Evolutionary conservation across 257 asterid species (phyloP), one percentile per base, ranked within the genome.

Genomic region (Nicotiana attenuata): DNA sequence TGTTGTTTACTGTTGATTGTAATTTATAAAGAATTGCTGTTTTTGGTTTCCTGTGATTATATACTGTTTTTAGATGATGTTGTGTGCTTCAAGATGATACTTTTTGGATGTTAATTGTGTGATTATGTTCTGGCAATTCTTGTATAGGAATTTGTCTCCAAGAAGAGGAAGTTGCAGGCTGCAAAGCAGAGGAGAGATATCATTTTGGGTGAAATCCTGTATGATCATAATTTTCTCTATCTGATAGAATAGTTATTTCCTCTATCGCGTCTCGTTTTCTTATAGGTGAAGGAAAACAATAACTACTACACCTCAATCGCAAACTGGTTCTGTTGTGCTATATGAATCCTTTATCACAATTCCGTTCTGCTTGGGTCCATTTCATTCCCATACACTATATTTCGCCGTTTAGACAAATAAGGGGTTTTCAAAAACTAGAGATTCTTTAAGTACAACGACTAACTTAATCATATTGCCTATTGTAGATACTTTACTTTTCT

Each of bases 131-230:
- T 73, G 38, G 24, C 7, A 14, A 73, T 47, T 14, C 47, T 38
- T 73, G 41, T 73, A 14, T 81, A 91, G 93, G 93, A 86, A 81
- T 80, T 16, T 79, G 94, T 91, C 76, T 86, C 90, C 16, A 90
- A 77, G 84, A 91, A 91, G 88, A 88, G 82, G 85, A 90, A 91
- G 88, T 52, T 88, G 88, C 80, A 79, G 82, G 88, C 89, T 81
- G 90, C 93, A 79, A 86, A 85, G 82, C 82, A 66, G 52, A 91
- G 82, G 82, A 88, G 73, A 81, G 78, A 85, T 13, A 63, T 53
- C 76, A 59, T 83, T 69, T 73, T 82, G 50, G 86, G 87, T 85
- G 93, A 90, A 87, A 86, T 87, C 41, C 76, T 92, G 95, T 91
- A 84, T 76, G 68, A 28, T 69, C 65, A 57, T 60, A 33, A 20